Evolutionary conservation across 257 asterid species (phyloP).

Genomic region (Paulownia fortunei): DNA sequence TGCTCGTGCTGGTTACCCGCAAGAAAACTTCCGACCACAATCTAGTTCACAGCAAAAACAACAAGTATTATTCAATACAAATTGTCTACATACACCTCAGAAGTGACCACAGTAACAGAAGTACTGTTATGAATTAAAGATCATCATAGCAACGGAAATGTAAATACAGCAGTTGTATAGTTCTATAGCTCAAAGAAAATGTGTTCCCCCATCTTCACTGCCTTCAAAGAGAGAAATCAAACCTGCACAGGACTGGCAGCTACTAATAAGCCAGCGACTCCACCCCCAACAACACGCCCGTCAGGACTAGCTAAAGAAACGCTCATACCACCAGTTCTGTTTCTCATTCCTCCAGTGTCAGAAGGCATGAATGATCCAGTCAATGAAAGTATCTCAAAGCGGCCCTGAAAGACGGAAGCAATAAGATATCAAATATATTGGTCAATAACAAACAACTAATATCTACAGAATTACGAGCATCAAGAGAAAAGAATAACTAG

Average conservation of each 20-base stretch:
- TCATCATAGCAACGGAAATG: not conserved
- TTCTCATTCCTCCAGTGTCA: constrained; percentile 86
- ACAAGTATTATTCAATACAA: not conserved
- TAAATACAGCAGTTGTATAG: not conserved
- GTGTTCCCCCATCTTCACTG: not conserved
- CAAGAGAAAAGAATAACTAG: no score
- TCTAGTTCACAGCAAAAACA: constrained; percentile 41
- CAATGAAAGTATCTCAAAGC: constrained; percentile 90
- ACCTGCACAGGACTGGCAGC: constrained; percentile 97
- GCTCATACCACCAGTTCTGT: constrained; percentile 96
- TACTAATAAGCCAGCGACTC: constrained; percentile 90
- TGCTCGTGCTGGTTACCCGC: constrained; percentile 80
- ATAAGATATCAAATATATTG: not conserved
- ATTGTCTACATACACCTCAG: not conserved
- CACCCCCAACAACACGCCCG: constrained; percentile 96
- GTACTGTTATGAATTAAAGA: not conserved
- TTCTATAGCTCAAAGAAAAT: not conserved
- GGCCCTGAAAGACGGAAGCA: constrained; percentile 57
- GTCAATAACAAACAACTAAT: not conserved
- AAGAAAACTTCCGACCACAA: constrained; percentile 87
- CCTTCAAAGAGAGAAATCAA: not conserved
- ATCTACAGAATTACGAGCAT: no score
- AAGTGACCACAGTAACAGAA: not conserved
- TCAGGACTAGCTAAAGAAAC: constrained; percentile 92
- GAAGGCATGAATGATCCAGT: constrained; percentile 89